These are phyloP conservation scores for Colletotrichum destructivum DNA, from an alignment of 2,329 filamentous ascomycete species.

Conservation along the genomic window DNA sequence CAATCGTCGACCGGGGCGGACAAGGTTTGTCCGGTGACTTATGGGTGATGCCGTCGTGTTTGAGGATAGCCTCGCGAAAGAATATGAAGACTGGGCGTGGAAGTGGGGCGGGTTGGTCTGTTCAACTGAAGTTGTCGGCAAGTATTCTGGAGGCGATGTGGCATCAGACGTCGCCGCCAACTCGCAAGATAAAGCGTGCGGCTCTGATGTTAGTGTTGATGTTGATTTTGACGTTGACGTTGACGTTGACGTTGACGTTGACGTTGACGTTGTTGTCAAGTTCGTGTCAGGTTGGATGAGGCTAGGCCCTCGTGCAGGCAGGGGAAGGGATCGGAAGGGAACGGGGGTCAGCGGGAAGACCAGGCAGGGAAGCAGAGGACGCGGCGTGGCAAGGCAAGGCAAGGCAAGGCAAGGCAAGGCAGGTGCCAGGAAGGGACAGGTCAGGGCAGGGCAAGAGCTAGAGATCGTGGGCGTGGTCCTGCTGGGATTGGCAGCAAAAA, in stretches of 20 bases:
- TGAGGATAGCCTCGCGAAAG: conserved; percentile 18
- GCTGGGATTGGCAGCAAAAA: conserved; percentile 10
- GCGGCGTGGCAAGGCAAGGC: conserved; percentile 17
- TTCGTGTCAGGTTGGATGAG: conserved; percentile 23
- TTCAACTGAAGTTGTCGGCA: background rate
- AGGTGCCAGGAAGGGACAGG: conserved; percentile 6
- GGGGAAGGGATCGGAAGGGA: conserved; percentile 5
- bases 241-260: background rate
- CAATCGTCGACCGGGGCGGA: conserved; percentile 3
- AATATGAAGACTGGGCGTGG: background rate
- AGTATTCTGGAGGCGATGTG: background rate
- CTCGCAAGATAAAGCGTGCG: background rate
- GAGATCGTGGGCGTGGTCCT: conserved; percentile 28
- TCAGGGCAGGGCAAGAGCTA: conserved; percentile 18
- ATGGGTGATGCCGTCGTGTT: conserved; percentile 13
- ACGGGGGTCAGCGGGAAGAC: conserved; percentile 37
- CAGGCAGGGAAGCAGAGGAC: conserved; percentile 24
- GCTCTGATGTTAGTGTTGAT: too few relatives aligned
- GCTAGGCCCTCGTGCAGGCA: conserved; percentile 18
- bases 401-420: conserved; percentile 20
- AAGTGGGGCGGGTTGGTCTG: background rate
- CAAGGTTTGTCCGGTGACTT: conserved; percentile 35
- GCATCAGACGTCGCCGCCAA: background rate
- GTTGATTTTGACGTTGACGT: too few relatives aligned
- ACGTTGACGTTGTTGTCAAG: conserved; percentile 6